Evolutionary conservation across 192 early-diverging fungal genomes (phyloP), one percentile per base, ranked within the genome.

Genomic region (Coemansia sp.): DNA sequence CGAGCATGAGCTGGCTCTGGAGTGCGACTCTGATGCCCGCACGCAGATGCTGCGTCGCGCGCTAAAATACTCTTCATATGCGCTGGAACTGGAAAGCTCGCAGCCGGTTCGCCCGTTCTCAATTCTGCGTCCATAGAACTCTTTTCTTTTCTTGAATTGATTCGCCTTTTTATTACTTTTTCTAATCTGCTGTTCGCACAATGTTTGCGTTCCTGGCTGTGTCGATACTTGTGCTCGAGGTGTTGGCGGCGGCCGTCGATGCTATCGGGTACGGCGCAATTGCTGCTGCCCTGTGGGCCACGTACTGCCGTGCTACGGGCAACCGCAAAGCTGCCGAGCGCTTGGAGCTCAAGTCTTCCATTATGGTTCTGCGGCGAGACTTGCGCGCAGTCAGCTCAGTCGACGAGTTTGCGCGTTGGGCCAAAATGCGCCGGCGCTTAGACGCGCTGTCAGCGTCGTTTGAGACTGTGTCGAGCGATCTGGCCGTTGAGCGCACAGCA

Each of bases 401-500:
- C 78, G 92, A 95, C 71, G 86, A 94, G 81, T 95, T 95, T 85
- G 92, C 94, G 22, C 88, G 86, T 73, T 95, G 94, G 94, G 94
- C 94, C 43, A 93, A 92, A 79, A 66, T 93, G 66, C 85, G 90
- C 41, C 85, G 94, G 65, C 84, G 86, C 62, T 82, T 92, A 58
- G 94, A 95, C 68, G 85, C 86, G 27, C 68, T 80, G 45, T 83
- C 88, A 12, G 83, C 84, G n/a, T 86, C 87, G 54, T 86, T 88
- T 48, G 90, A 94, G 53, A 82, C 78, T 27, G 54, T 74, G 22
- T 78, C 81, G 8, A 82, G 84, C 58, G 85, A 89, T 24, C 83
- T 90, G 35, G 86, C 85, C 4, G 78, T 84, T 39, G 76, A 84
- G 57, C 87, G 86, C 65, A 86, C 89, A 1, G 78, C 85, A 3